Evolutionary conservation across 1,139 yeast species (phyloP), one percentile per base, ranked within the genome.

Genomic region (Ogataea hybrid): DNA sequence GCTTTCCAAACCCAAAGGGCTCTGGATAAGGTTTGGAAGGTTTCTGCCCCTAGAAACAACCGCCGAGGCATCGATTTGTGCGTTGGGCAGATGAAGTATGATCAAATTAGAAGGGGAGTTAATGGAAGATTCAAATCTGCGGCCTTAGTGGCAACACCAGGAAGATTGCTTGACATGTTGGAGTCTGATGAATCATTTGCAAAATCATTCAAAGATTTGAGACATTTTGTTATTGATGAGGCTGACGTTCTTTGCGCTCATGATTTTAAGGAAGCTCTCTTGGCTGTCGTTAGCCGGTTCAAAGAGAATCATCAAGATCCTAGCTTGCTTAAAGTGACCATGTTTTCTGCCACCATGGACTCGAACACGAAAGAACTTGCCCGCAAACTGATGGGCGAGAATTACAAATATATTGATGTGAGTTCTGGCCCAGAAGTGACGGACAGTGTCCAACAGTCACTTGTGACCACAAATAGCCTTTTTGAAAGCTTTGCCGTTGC

Each of bases 271-370:
- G 77, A 73, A 38, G 82, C 79, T 46, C 67, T 88, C 46, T 70
- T 73, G 43, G 65, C 70, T 32, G 83, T 87, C 46, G 71, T 84
- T 40, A 65, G 66, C 10, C 62, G 62, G 28, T 67, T 84, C 48
- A 72, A 69, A 41, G 57, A 57, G 1, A 57, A 73, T 27, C 76
- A 73, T 46, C 56, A 53, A 12, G 61, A 51, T 5, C 52, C 52
- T 17, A 37, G 55, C 2, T 55, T 68, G 9, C 58, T 64, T 23
- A 87, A 83, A 55, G 80, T 90, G 20, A 68, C 88, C 54, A 70
- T 90, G 52, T 90, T 87, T 60, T 85, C 95, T 56, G 97, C 97
- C 22, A 90, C 97, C 18, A 77, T 89, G 51, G 90, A 84, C 59
- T 69, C 75, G 21, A 70, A 74, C 36, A 94, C 89, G 25, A 70